Base-by-base conservation (phyloP, 352 stramenopile species). In the Albugo laibachii region DNA sequence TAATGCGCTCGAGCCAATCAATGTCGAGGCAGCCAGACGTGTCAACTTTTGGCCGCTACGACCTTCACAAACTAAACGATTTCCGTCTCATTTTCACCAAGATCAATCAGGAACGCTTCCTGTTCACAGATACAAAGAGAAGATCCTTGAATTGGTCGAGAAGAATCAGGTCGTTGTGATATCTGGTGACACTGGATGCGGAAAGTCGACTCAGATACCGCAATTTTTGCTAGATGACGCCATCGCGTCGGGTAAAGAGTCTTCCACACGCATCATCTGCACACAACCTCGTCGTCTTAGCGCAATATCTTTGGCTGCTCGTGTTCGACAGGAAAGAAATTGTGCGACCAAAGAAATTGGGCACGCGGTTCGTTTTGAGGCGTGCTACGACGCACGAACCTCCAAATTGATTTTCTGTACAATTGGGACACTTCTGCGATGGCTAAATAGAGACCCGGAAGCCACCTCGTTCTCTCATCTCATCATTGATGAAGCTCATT, bases 361-460 rank as follows among this genome's bases (percentile, higher is more conserved):
- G n/a, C 93, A 96, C 57, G 71, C 77, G 0, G 94, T 97, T 41
- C 76, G 91, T 0, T 80, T 97, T 19, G 89, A 97, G 56, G 76
- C 66, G 37, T 73, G 66, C 13, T 74, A 75, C 47, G 74, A 80
- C 41, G 54, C 66, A 6, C 47, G 80, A 20, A 60, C 78, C 35
- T 97, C 92, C 34, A 80, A 93, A 18, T 66, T 98, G 10, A 77
- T 98, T 21, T 99, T 98, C 61, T 97, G 86, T 56, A 99, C 95
- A n/a, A 98, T 93, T 4, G 95, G 77, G n/a, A 85, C 72, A 50
- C 61, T 95, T 34, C 58, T 95, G 1, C 83, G 85, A 44, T 89
- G 71, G 70, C 67, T 92, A 20, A 73, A 74, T 40, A 65, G 62
- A 46, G 85, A 94, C 48, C 67, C 76, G 11, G 58, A 75, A 19